A percentile compares a stretch with the other conserved stretches of the same genome.
Conservation (phyloP, 805 yeast genomes). For the Spathaspora passalidarum region DNA sequence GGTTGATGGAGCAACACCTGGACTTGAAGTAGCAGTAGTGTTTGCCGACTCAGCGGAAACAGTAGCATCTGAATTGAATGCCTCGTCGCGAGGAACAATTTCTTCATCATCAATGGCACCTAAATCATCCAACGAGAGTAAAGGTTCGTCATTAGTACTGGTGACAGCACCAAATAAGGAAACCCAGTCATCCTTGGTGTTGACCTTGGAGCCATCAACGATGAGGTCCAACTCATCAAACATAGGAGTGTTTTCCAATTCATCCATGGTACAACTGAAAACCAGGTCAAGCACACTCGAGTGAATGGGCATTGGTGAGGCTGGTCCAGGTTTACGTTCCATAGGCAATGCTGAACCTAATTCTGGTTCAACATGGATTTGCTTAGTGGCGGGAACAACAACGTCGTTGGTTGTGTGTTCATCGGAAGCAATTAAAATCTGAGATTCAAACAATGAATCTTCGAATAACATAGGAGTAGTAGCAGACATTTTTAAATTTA, state of each 20-base stretch:
- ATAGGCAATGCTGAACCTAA: conserved; percentile 4
- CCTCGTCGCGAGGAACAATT: conserved; percentile 7
- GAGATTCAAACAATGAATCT: conserved; percentile 25
- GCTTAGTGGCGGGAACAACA: conserved; percentile 1
- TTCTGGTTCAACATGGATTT: conserved; percentile 2
- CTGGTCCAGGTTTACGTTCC: not conserved
- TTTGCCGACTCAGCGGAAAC: conserved; percentile 3
- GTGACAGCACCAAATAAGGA: conserved; percentile 45
- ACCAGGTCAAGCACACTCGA: conserved; percentile 51
- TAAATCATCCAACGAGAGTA: conserved; percentile 6
- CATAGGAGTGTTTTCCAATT: conserved; percentile 52
- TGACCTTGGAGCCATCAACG: conserved; percentile 36
- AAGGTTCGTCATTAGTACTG: conserved; percentile 10
- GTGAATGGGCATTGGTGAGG: conserved; percentile 52
- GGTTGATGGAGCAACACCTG: conserved; percentile 4
- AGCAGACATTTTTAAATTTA: conserved; percentile 20
- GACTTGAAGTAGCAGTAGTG: conserved; percentile 4
- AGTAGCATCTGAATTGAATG: conserved; percentile 12
- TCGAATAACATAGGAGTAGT: conserved; percentile 16
- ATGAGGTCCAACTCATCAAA: conserved; percentile 52
- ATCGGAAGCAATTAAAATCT: conserved; percentile 15
- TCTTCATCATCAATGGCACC: conserved; percentile 7
- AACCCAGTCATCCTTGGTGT: conserved; percentile 54
- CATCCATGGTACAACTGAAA: conserved; percentile 39
- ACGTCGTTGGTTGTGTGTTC: not conserved